Conservation (phyloP, 208 protist species). For the Trypanosoma platydactyli region DNA sequence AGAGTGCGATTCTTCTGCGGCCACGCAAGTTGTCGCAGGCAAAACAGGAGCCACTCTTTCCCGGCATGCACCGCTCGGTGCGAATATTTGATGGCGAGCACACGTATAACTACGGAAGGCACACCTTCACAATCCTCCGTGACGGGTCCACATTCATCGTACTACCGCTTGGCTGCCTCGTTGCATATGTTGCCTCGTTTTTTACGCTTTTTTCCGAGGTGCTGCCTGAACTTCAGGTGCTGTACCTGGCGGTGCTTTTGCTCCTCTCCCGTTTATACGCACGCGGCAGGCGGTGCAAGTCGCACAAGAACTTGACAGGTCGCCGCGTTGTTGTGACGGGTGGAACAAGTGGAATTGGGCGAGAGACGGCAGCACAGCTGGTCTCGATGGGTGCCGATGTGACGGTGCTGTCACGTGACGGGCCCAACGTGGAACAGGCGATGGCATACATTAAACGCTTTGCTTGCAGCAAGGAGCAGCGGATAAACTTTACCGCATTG, state of each 20-base stretch:
- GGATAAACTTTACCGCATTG: constrained; percentile 49
- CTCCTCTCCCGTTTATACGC: constrained; percentile 42
- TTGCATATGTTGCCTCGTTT: constrained; percentile 41
- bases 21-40: constrained; percentile 48
- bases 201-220: constrained; percentile 25
- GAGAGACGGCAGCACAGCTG: constrained; percentile 64
- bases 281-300: constrained; percentile 40
- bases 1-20: constrained; percentile 7
- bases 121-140: constrained; percentile 65
- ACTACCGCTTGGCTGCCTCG: constrained; percentile 55
- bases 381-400: constrained; percentile 68
- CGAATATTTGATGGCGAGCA: constrained; percentile 74
- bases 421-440: constrained; percentile 41
- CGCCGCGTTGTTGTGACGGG: constrained; percentile 71
- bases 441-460: constrained; percentile 34
- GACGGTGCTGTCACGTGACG: constrained; percentile 47
- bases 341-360: constrained; percentile 73
- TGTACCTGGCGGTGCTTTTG: constrained; percentile 42
- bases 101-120: constrained; percentile 68
- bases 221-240: constrained; percentile 41
- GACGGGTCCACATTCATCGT: constrained; percentile 52
- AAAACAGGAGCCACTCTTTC: constrained; percentile 67
- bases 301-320: constrained; percentile 45
- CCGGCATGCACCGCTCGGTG: constrained; percentile 53
- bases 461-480: constrained; percentile 18